phyloP scores from a whole-genome alignment of 345 rosid genomes.

The Linum tenue region DNA sequence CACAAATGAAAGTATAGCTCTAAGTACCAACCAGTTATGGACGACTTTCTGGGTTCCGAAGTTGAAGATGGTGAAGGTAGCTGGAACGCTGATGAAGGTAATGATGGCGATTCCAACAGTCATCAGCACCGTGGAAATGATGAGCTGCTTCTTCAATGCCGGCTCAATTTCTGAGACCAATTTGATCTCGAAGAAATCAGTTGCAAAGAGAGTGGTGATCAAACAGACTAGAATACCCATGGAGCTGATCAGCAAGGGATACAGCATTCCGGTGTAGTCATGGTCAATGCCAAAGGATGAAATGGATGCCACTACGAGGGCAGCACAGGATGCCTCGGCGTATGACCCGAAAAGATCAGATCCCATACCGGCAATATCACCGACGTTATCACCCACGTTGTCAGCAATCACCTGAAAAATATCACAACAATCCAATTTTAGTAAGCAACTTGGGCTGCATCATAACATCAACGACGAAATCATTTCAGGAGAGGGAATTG shows the following conservation, averaged over 20 bases:
- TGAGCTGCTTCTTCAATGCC: slow-evolving; percentile 49
- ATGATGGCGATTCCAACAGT: slow-evolving; percentile 49
- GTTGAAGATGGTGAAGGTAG: slow-evolving; percentile 49
- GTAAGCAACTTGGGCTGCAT: neutral
- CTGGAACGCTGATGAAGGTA: slow-evolving; percentile 44
- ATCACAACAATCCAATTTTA: neutral
- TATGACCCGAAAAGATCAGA: slow-evolving; percentile 61
- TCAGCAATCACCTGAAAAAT: slow-evolving; percentile 56
- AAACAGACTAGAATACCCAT: slow-evolving; percentile 55
- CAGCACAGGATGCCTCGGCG: slow-evolving; percentile 65
- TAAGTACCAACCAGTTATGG: slow-evolving; percentile 38
- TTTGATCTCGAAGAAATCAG: slow-evolving; percentile 50
- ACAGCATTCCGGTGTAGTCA: slow-evolving; percentile 53
- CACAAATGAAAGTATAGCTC: neutral
- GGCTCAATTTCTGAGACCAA: slow-evolving; percentile 47
- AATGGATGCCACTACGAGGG: slow-evolving; percentile 58
- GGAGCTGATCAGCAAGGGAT: slow-evolving; percentile 47
- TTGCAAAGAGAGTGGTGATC: slow-evolving; percentile 56
- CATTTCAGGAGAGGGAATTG: neutral
- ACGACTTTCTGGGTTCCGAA: slow-evolving; percentile 49
- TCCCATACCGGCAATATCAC: slow-evolving; percentile 73
- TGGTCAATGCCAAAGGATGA: slow-evolving; percentile 50
- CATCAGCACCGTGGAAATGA: slow-evolving; percentile 62
- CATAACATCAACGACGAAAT: neutral
- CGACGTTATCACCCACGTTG: slow-evolving; percentile 68